These are phyloP conservation scores for Trichoderma parareesei DNA, from an alignment of 495 filamentous ascomycete genomes.

Conservation along the genomic window DNA sequence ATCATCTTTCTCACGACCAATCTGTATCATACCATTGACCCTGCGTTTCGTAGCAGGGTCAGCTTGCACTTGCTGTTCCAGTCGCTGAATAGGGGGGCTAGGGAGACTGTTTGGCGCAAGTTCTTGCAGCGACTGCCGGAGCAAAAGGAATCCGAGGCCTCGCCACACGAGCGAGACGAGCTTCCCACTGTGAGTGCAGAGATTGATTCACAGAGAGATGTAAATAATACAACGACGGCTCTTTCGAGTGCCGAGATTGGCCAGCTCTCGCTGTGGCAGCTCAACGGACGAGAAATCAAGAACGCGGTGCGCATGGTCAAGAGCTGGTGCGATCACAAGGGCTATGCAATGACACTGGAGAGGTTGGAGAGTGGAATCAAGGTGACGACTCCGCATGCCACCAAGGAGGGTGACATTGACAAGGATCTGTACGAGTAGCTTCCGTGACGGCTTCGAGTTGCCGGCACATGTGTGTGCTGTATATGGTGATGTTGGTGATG, in stretches of 20 bases:
- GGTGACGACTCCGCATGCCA: constrained; percentile 27
- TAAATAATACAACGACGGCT: constrained; percentile 14
- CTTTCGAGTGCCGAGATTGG: constrained; percentile 37
- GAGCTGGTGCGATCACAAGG: constrained; percentile 31
- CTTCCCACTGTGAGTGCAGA: too few relatives aligned
- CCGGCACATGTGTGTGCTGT: too few relatives aligned
- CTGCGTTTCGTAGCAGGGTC: constrained; percentile 28
- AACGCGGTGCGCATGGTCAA: constrained; percentile 49
- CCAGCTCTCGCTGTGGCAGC: constrained; percentile 33
- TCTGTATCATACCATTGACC: constrained; percentile 29
- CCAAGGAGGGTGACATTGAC: constrained; percentile 14
- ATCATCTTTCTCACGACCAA: constrained; percentile 47
- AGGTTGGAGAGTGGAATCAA: constrained; percentile 29
- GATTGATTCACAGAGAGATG: neutral
- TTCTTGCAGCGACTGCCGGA: constrained; percentile 19
- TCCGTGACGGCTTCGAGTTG: too few relatives aligned
- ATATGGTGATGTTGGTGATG: too few relatives aligned
- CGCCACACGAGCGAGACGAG: neutral
- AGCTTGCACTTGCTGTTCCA: constrained; percentile 26
- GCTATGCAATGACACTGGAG: constrained; percentile 24
- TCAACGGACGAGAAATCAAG: constrained; percentile 60
- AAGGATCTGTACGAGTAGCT: constrained; percentile 12
- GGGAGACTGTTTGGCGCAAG: constrained; percentile 26
- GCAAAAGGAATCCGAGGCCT: neutral
- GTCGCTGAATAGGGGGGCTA: constrained; percentile 20